phyloP scores from a whole-genome alignment of 2,329 filamentous ascomycete species.

The Bipolaris gigantea region DNA sequence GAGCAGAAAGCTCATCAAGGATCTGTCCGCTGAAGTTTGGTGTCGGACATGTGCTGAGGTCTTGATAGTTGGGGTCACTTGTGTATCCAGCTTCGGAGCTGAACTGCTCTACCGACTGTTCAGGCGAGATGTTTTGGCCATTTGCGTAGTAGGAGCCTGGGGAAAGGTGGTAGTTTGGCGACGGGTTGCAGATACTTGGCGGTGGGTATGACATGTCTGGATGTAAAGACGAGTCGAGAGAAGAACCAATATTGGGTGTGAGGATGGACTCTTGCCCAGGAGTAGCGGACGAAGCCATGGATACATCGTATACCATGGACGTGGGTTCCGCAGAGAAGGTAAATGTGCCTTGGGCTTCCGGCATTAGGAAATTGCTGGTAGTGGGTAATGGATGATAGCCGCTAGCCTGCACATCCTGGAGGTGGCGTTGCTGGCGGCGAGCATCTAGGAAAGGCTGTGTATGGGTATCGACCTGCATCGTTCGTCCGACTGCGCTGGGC shows the following conservation, averaged over 20 bases:
- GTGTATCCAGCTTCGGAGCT: conserved; percentile 42
- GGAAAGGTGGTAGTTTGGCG: conserved; percentile 35
- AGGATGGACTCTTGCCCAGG: conserved; percentile 35
- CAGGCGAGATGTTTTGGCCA: conserved; percentile 41
- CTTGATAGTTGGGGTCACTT: conserved; percentile 39
- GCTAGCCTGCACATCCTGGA: conserved; percentile 35
- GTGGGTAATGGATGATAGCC: conserved; percentile 26
- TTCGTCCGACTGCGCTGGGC: conserved; percentile 16
- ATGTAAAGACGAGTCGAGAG: conserved; percentile 42
- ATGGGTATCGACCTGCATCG: conserved; percentile 40
- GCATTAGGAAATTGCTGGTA: conserved; percentile 31
- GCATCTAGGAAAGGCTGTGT: conserved; percentile 41
- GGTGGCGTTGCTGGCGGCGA: conserved; percentile 40
- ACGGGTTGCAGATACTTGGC: conserved; percentile 29
- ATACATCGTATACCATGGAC: conserved; percentile 38
- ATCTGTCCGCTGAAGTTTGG: conserved; percentile 37
- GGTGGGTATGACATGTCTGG: conserved; percentile 39
- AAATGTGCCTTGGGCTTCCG: conserved; percentile 41
- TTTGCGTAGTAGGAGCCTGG: conserved; percentile 33
- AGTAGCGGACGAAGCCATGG: conserved; percentile 29
- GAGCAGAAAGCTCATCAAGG: conserved; percentile 33
- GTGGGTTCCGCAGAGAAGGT: conserved; percentile 41
- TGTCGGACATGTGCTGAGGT: conserved; percentile 38
- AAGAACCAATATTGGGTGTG: conserved; percentile 38
- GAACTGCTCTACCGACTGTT: conserved; percentile 44